Evolutionary conservation across 2,329 filamentous ascomycete species (phyloP).

Genomic region (Elsinoe batatas): DNA sequence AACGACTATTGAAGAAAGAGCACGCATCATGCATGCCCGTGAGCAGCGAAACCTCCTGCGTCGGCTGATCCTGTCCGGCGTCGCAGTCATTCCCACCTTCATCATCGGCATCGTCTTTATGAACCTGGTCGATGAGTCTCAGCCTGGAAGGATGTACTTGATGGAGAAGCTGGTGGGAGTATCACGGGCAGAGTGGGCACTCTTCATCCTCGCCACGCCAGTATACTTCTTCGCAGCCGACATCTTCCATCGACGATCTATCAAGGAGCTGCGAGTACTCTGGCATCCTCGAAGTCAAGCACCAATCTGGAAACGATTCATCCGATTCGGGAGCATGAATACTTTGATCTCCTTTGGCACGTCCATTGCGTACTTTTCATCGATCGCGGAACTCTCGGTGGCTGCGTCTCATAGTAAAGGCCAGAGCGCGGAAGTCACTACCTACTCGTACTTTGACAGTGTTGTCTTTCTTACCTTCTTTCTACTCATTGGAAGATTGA

Average conservation of each 20-base stretch:
- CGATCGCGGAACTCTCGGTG: conserved; percentile 63
- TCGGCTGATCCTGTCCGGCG: conserved; percentile 59
- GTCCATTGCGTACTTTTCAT: conserved; percentile 76
- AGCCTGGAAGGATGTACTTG: conserved; percentile 52
- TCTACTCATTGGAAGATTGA: conserved; percentile 60
- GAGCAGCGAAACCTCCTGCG: conserved; percentile 60
- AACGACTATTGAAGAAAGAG: conserved; percentile 73
- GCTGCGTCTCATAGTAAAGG: conserved; percentile 31
- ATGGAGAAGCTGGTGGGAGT: conserved; percentile 53
- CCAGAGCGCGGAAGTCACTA: conserved; percentile 21
- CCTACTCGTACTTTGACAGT: conserved; percentile 68
- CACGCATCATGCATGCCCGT: conserved; percentile 58
- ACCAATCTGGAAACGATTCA: conserved; percentile 65
- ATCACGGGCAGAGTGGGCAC: conserved; percentile 64
- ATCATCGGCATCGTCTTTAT: conserved; percentile 85
- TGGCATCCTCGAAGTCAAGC: conserved; percentile 69
- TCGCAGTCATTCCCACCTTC: conserved; percentile 71
- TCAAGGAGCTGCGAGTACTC: conserved; percentile 67
- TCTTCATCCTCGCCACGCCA: conserved; percentile 73
- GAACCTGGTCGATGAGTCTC: conserved; percentile 58
- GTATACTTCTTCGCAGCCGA: conserved; percentile 82
- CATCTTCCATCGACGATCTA: conserved; percentile 67
- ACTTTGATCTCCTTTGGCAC: conserved; percentile 85
- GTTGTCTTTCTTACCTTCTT: conserved; percentile 89
- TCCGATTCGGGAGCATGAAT: conserved; percentile 95